Base-by-base conservation (phyloP, 2,329 filamentous ascomycete genomes). In the Curvularia sp. region DNA sequence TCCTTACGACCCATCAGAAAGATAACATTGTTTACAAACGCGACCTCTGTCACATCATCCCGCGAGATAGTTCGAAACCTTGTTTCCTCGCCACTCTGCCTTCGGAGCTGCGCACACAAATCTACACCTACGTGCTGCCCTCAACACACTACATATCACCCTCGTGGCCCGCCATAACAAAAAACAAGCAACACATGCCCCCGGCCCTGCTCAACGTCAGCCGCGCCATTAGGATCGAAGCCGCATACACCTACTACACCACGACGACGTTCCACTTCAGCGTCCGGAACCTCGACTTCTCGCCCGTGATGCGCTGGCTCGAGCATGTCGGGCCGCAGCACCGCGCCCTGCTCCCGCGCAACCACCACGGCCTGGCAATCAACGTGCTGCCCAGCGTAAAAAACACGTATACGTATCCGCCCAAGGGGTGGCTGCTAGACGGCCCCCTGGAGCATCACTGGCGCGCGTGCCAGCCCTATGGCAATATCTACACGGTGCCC, bases 201-300 rank as follows among this genome's bases (percentile, higher is more conserved):
- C 57, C 54, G 12, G 4, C 55, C 1, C 45, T 73, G 1, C 60
- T 73, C 4, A 61, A 62, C 19, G 53, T 69, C 30, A 69, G 66
- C 51, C 66, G 69, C 18, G 61, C 63, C 8, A 63, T 74, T n/a
- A 63, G 71, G 7, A 62, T 66, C n/a, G 72, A 75, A 62, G 66
- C 65, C 3, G 66, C 67, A 21, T 71, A 73, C 36, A 55, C 57
- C 15, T 73, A 69, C 58, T 75, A 71, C 55, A 62, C 61, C 0
- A 41, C 28, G 30, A 56, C 62, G 2, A 28, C 43, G 15, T 73
- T 75, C 47, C 55, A 43, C 10, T 66, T 60, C 53, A 25, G 46
- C 3, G 49, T 69, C 1, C 46, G 55, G 23, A 64, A 66, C 32
- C 59, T 71, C 8, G 48, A 65, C n/a, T 74, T 70, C 59, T 12